Evolutionary conservation across 1,284 basidiomycete genomes (phyloP).

Genomic region (Phenoliferia sp.): DNA sequence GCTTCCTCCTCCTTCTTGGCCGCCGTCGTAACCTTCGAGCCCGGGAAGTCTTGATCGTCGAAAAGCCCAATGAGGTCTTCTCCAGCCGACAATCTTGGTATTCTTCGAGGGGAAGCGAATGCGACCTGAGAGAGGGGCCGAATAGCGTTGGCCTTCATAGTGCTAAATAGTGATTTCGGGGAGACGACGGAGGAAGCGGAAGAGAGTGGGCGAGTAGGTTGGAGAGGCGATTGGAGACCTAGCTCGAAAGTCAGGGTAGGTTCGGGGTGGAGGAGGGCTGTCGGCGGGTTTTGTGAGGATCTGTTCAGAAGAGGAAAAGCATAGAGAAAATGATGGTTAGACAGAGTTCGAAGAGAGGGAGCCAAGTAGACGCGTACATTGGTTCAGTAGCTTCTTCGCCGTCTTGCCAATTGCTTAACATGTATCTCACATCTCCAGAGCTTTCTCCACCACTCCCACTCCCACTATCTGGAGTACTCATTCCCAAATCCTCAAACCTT

Average conservation of each 20-base stretch:
- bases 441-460: background rate
- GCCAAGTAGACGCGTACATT: background rate
- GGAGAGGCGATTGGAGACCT: background rate
- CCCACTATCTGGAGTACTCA: background rate
- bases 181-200: background rate
- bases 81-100: too few species aligned
- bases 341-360: too few species aligned
- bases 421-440: background rate
- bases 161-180: too few species aligned
- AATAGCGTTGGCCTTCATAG: too few species aligned
- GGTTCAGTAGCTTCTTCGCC: background rate
- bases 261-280: background rate
- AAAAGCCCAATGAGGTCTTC: too few species aligned
- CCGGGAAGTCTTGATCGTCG: too few species aligned
- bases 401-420: background rate
- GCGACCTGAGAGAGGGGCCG: too few species aligned
- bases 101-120: too few species aligned
- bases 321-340: background rate
- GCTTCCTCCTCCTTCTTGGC: too few species aligned
- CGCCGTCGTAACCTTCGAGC: too few species aligned
- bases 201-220: background rate
- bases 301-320: background rate
- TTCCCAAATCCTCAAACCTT: background rate
- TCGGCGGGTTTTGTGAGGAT: background rate
- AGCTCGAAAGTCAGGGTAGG: background rate